These are phyloP conservation scores for Chamaecyparis obtusa DNA, from an alignment of 75 land plant genomes.

Conservation along the genomic window DNA sequence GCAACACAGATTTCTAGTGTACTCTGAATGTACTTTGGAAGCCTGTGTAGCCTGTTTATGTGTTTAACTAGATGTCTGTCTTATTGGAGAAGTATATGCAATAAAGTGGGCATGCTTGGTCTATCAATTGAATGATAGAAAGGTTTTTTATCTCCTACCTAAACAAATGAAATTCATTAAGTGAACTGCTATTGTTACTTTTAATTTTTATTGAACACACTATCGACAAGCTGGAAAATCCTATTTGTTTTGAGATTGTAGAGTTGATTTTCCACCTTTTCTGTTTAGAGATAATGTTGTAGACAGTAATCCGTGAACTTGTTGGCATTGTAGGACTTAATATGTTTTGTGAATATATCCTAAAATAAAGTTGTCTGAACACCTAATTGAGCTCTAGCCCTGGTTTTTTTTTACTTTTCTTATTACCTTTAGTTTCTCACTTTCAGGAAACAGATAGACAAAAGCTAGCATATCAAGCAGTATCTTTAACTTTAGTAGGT, in stretches of 20 bases:
- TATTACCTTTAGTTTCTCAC: too few relatives aligned
- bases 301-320: not conserved
- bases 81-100: not conserved
- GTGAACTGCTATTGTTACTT: too few relatives aligned
- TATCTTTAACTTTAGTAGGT: not conserved
- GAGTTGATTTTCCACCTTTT: not conserved
- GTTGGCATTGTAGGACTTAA: too few relatives aligned
- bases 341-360: not conserved
- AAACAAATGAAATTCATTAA: too few relatives aligned
- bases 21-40: not conserved
- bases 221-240: too few relatives aligned
- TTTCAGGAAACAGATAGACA: not conserved
- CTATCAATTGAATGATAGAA: not conserved
- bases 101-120: not conserved
- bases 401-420: not conserved
- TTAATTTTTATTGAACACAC: too few relatives aligned
- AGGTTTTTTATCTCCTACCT: not conserved
- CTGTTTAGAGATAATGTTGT: not conserved
- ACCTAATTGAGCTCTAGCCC: not conserved
- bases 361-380: not conserved
- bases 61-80: not conserved
- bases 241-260: too few relatives aligned
- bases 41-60: not conserved
- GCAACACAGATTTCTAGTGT: not conserved
- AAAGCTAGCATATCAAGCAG: not conserved